Base-by-base conservation (phyloP, 1,139 yeast species). In the Pichia sp. region DNA sequence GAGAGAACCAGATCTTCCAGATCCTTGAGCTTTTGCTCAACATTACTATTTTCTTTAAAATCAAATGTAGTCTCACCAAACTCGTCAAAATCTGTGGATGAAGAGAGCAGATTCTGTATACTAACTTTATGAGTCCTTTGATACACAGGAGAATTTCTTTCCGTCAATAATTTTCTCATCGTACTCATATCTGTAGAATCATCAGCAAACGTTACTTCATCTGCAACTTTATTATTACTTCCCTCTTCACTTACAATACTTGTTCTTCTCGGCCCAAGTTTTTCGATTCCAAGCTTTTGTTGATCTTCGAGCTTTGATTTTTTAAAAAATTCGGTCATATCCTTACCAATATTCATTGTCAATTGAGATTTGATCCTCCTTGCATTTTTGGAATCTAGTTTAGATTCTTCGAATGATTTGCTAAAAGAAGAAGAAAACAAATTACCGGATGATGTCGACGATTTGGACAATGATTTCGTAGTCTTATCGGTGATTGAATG, bases 131-230 rank as follows among this genome's bases (percentile, higher is more conserved):
- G 48, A 4, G 48, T 45, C 28, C 46, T 28, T 28, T 41, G 41
- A 24, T 41, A 44, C 2, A 44, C 33, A 1, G 58, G 57, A 3
- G 58, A 54, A 39, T 53, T 54, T 33, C 58, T 47, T 25, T 52
- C 55, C 4, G 50, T 50, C 3, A 39, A 39, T 20, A 53, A 38
- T 31, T 48, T 51, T 25, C 49, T 34, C 44, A 45, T 45, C 4
- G 34, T 42, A 1, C 48, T 31, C 17, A 44, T 45, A 35, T 43
- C 40, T 18, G 32, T 38, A 10, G 36, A 15, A 3, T 35, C 32
- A 9, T 40, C 41, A 2, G 35, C 18, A 26, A 44, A 41, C 9
- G 47, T 44, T 3, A 44, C 15, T 15, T 44, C 47, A 7, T 31
- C 31, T 8, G 22, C 28, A 20, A 19, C 10, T 7, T 18, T 21